Base-by-base conservation (phyloP, 1,284 basidiomycete genomes). In the Takashimella tepidaria region DNA sequence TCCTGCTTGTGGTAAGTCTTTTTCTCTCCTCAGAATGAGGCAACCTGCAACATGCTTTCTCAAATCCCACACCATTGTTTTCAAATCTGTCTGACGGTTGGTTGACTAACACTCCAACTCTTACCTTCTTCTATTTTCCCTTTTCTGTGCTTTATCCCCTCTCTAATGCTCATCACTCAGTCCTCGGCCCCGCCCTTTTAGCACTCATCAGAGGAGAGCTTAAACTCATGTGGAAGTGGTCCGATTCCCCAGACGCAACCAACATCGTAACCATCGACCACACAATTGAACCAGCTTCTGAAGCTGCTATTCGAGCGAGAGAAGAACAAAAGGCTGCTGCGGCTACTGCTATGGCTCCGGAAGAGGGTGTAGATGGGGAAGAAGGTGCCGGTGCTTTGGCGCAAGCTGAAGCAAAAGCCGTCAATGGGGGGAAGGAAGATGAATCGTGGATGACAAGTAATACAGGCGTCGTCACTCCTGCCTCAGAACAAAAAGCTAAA, bases 1-100 rank as follows among this genome's bases (percentile, higher is more conserved):
- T 40, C 81, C 81, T 0, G 79, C 79, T 4, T 82, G 80, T 84
- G 87, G 88, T 89, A 63, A 71, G 84, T 72, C 25, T 43, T n/a
- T n/a, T n/a, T n/a, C n/a, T n/a, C n/a, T n/a, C n/a, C n/a, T n/a
- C n/a, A n/a, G n/a, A n/a, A n/a, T n/a, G n/a, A n/a, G n/a, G n/a
- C n/a, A n/a, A n/a, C n/a, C n/a, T n/a, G n/a, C n/a, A n/a, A n/a
- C n/a, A n/a, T n/a, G n/a, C n/a, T n/a, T n/a, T n/a, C n/a, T n/a
- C n/a, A n/a, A n/a, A n/a, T n/a, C n/a, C n/a, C n/a, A n/a, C n/a
- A n/a, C n/a, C n/a, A n/a, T n/a, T n/a, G n/a, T n/a, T n/a, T n/a
- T n/a, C n/a, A n/a, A n/a, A n/a, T n/a, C n/a, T n/a, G n/a, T n/a
- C n/a, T n/a, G n/a, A n/a, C n/a, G n/a, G n/a, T n/a, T n/a, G n/a